Conservation (phyloP, 2,329 filamentous ascomycete species). For the Fusarium abutilonis region DNA sequence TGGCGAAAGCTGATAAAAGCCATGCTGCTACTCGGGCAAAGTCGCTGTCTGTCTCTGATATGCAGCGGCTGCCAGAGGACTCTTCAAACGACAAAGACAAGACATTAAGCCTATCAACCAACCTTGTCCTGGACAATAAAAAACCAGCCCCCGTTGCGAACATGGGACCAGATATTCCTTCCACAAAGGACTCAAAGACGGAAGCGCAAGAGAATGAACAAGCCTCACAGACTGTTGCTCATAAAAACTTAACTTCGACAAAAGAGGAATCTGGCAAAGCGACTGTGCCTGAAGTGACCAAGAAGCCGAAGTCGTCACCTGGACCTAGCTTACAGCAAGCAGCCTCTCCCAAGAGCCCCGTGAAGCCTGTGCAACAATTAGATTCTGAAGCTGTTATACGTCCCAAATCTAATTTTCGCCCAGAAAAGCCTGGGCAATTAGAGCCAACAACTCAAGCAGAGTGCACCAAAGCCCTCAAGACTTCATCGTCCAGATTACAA, state of each 20-base stretch:
- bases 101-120: background rate
- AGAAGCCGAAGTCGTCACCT: background rate
- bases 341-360: background rate
- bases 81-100: background rate
- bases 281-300: background rate
- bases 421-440: background rate
- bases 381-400: background rate
- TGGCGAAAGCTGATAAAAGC: background rate
- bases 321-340: background rate
- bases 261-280: background rate
- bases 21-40: background rate
- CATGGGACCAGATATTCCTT: conserved; percentile 1
- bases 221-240: background rate
- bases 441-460: conserved; percentile 5
- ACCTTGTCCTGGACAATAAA: background rate
- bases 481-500: conserved; percentile 6
- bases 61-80: background rate
- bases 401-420: background rate
- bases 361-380: conserved; percentile 1
- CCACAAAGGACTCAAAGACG: background rate
- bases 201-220: conserved; percentile 6
- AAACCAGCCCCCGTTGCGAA: conserved; percentile 4
- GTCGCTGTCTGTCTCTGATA: background rate
- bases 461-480: conserved; percentile 1
- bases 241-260: background rate